Evolutionary conservation across 2,329 filamentous ascomycete species (phyloP), one percentile per base, ranked within the genome.

Genomic region (Rhinocladiella mackenziei): DNA sequence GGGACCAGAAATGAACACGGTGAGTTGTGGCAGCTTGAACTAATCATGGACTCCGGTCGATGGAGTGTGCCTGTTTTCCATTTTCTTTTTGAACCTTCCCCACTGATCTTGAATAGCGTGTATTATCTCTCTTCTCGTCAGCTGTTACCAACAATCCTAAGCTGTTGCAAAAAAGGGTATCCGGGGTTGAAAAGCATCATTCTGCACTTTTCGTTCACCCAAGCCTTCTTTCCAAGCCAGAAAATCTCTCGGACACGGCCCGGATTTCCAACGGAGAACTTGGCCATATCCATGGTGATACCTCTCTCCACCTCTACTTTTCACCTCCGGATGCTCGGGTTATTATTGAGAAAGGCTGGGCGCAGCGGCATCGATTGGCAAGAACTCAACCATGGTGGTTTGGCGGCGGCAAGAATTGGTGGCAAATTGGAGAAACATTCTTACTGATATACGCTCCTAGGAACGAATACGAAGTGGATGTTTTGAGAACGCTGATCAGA

Each of bases 371-470:
- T 65, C 76, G 76, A 11, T 56, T 67, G 18, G 59, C 64, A n/a
- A 57, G 63, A 35, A 63, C 85, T 5, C 77, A 78, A 57, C 81
- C 79, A 41, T 78, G 79, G 31, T 81, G 78, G 71, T 94, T 94
- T 31, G 46, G 50, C 9, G 33, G 40, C 10, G 37, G 29, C 63
- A 49, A 41, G 31, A 26, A 45, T 22, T 43, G 40, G 43, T 53
- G 30, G 19, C 33, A 36, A 13, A 45, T 54, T 31, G 45, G 51
- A 29, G 33, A 52, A 14, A 50, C 39, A 6, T 56, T 50, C 25
- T 71, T 87, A 45, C 81, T 94, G 79, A 72, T 94, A 3, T 94
- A 94, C 66, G 85, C 87, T 13, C 87, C 88, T 2, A 70, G 84
- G 58, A 73, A 81, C 51, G 74, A 80, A 45, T 72, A 75, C 18